These are phyloP conservation scores for Handroanthus guayacan DNA, from an alignment of 257 asterid genomes.

Conservation along the genomic window DNA sequence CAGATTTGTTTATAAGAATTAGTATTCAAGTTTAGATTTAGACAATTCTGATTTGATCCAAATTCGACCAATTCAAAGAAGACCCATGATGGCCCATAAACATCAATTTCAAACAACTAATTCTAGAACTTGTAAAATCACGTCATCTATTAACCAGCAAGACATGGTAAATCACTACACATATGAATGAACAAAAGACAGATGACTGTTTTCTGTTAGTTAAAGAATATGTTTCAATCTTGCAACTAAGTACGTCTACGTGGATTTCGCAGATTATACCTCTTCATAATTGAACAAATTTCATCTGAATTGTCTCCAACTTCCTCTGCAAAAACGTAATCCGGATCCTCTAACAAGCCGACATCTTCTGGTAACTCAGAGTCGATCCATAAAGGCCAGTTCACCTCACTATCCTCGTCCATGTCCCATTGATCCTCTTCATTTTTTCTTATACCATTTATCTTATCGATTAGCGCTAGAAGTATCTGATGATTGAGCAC, in stretches of 20 bases:
- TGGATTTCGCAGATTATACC: conserved; percentile 55
- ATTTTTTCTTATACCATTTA: conserved; percentile 49
- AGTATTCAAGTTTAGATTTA: too few relatives aligned
- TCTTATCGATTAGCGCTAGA: conserved; percentile 54
- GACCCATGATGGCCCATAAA: too few relatives aligned
- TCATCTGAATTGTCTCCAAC: conserved; percentile 50
- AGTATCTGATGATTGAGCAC: conserved; percentile 65
- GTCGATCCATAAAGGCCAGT: conserved; percentile 65
- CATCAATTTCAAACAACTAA: too few relatives aligned
- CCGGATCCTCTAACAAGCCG: conserved; percentile 56
- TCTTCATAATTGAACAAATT: conserved; percentile 35
- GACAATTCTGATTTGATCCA: too few relatives aligned
- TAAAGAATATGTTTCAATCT: not conserved
- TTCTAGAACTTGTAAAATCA: too few relatives aligned
- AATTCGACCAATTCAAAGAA: too few relatives aligned
- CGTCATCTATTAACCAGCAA: too few relatives aligned
- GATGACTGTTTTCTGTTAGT: too few relatives aligned
- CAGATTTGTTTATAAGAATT: too few relatives aligned
- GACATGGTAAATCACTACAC: not conserved
- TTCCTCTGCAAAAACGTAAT: conserved; percentile 48
- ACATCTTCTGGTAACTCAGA: conserved; percentile 52
- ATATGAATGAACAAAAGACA: not conserved
- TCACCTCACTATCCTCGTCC: conserved; percentile 57
- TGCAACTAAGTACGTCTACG: not conserved
- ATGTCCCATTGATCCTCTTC: conserved; percentile 38